Percentiles rank a stretch among this genome's conserved stretches.
phyloP scores from a whole-genome alignment of 225 moss, liverwort and hornwort genomes.

The Antitrichia curtipendula region DNA sequence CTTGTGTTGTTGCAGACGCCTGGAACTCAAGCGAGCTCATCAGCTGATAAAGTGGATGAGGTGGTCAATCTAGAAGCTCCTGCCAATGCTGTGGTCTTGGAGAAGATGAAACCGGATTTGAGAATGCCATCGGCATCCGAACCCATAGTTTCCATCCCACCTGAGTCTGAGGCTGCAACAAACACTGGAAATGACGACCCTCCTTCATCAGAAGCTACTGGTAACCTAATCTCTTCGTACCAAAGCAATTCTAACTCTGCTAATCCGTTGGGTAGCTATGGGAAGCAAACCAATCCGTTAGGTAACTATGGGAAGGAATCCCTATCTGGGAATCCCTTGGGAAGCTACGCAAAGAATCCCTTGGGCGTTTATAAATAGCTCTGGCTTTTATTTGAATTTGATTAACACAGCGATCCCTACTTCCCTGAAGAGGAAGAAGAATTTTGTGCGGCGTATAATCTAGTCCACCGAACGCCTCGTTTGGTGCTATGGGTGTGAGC shows the following conservation, averaged over 20 bases:
- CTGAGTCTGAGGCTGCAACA: background rate
- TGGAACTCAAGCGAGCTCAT: background rate
- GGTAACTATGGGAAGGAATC: slow-evolving; percentile 11
- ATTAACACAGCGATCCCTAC: background rate
- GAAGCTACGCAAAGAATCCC: slow-evolving; percentile 23
- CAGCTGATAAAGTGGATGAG: background rate
- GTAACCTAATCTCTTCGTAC: background rate
- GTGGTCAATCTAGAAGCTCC: background rate
- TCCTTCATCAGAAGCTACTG: background rate
- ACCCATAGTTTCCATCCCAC: background rate
- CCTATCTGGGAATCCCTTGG: slow-evolving; percentile 1
- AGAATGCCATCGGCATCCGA: background rate
- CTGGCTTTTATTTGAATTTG: background rate
- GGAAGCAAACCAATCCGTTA: slow-evolving; percentile 2
- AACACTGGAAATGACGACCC: background rate
- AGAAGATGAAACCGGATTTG: slow-evolving; percentile 1
- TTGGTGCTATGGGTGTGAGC: background rate
- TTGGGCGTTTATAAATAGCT: slow-evolving; percentile 17
- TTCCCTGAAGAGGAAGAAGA: background rate
- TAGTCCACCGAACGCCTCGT: background rate
- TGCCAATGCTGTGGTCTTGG: background rate
- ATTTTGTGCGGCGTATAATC: slow-evolving; percentile 12
- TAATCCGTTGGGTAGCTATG: slow-evolving; percentile 20
- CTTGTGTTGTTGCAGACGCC: slow-evolving; percentile 2
- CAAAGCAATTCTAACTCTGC: background rate